Base-by-base conservation (phyloP, 345 rosid species). In the Citrus medica region DNA sequence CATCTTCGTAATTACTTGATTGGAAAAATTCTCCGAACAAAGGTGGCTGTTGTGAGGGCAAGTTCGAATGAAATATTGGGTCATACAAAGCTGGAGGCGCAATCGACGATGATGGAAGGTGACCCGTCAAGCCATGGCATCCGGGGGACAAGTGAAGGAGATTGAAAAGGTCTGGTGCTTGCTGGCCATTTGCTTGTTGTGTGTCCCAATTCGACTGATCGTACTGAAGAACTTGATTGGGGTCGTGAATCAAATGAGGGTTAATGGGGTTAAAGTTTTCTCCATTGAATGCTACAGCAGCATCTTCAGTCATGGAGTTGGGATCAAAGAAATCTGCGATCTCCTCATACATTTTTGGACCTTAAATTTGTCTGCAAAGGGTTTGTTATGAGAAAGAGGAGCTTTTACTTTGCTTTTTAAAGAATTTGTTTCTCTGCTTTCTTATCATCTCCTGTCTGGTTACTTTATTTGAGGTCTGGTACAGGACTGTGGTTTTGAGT, bases 91-190 rank as follows among this genome's bases (percentile, higher is more conserved):
- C 72, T 46, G 17, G 17, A 13, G 51, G 51, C 21, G 19, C 58
- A 16, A 5, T 13, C 9, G 51, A 46, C 17, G 51, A 46, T 46
- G 51, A 46, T 3, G 58, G 58, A 53, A 19, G 51, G 51, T 46
- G 46, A 64, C 17, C 17, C 51, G 16, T 46, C 14, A 46, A 46
- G 51, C 17, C 51, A 46, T 46, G 51, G 51, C 51, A 13, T 28
- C 24, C 48, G 62, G 38, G 30, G 59, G 91, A 87, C 24, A 90
- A 74, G 69, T 87, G 86, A 79, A 89, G 83, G 67, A 92, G 93
- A 80, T 85, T 90, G 37, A 89, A 88, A 69, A 92, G 97, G 79
- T 92, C 95, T 37, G 93, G 92, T 1, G 86, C 83, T 58, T 77
- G 83, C 78, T 3, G 51, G 73, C 78, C 2, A 46, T 46, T 46